Percentiles rank a stretch among this genome's conserved stretches.
phyloP scores from a whole-genome alignment of 306 rosid species.

The Glycine soja region DNA sequence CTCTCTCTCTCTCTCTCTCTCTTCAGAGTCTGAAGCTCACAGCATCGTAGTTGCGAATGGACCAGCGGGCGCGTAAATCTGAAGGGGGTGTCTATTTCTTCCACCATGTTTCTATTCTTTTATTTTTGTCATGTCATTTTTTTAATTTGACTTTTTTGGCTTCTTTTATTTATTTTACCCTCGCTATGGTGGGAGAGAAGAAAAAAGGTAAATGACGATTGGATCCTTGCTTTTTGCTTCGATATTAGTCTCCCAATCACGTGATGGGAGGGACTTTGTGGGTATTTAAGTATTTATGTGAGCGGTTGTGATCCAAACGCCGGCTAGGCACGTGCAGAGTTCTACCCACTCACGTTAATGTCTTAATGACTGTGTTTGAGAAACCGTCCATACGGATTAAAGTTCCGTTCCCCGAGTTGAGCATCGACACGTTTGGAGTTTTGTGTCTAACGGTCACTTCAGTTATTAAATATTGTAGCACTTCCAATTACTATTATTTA shows the following conservation, averaged over 20 bases:
- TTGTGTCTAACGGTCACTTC: slow-evolving; percentile 50
- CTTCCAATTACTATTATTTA: neutral
- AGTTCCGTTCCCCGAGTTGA: neutral
- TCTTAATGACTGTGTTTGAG: neutral
- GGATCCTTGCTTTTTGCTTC: neutral
- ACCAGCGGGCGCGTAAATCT: slow-evolving; percentile 49
- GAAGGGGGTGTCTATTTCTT: slow-evolving; percentile 52
- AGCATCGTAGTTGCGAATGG: slow-evolving; percentile 40
- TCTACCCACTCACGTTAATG: slow-evolving; percentile 42
- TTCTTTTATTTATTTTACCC: neutral
- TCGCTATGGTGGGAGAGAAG: neutral
- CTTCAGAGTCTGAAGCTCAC: slow-evolving; percentile 24
- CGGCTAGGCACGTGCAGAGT: neutral
- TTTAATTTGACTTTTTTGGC: slow-evolving; percentile 7
- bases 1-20: slow-evolving; percentile 30
- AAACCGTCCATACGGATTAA: slow-evolving; percentile 33
- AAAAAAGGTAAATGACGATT: slow-evolving; percentile 6
- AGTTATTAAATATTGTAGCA: slow-evolving; percentile 7
- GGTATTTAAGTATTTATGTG: slow-evolving; percentile 12
- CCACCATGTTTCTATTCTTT: slow-evolving; percentile 23
- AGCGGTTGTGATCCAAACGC: slow-evolving; percentile 37
- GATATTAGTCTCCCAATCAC: neutral
- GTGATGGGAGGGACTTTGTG: slow-evolving; percentile 17
- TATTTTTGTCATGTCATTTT: neutral
- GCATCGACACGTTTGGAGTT: slow-evolving; percentile 39